phyloP scores from a whole-genome alignment of 2,329 filamentous ascomycete species.

The Claviceps sp. region DNA sequence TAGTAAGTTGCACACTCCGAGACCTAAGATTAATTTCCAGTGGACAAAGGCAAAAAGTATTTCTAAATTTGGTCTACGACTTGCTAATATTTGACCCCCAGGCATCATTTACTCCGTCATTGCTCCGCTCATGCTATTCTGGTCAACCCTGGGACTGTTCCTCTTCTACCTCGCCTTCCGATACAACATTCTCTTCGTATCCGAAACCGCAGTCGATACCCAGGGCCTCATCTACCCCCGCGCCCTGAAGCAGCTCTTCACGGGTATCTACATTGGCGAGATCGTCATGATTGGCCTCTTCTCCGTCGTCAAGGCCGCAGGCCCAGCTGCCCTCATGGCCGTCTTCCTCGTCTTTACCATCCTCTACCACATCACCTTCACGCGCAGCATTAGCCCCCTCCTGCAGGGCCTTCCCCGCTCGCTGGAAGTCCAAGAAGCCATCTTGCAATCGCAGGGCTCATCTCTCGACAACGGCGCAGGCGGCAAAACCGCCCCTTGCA shows the following conservation, averaged over 20 bases:
- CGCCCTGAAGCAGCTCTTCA: constrained; percentile 74
- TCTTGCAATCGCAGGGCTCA: constrained; percentile 17
- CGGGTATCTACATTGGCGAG: constrained; percentile 68
- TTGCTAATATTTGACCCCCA: constrained; percentile 8
- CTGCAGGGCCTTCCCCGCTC: constrained; percentile 59
- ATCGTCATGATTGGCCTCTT: constrained; percentile 75
- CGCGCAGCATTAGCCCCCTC: constrained; percentile 56
- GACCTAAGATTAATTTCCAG: too few species aligned
- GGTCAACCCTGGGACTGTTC: constrained; percentile 62
- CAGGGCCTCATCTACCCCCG: constrained; percentile 80
- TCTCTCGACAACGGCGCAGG: constrained; percentile 12
- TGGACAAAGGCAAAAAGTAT: background rate
- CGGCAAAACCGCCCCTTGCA: constrained; percentile 5
- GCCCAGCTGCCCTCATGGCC: constrained; percentile 63
- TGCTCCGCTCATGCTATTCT: constrained; percentile 68
- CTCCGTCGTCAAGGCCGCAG: constrained; percentile 50
- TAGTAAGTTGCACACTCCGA: constrained; percentile 25
- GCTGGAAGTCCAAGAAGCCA: constrained; percentile 28
- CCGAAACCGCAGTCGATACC: constrained; percentile 68
- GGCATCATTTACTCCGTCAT: constrained; percentile 71
- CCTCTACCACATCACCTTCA: constrained; percentile 63
- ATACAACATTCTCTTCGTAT: constrained; percentile 78
- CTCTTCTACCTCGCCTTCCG: constrained; percentile 76
- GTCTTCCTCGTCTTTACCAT: constrained; percentile 63
- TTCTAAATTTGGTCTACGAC: too few species aligned